Evolutionary conservation across 176 grass and related monocot species (phyloP), one percentile per base, ranked within the genome.

Genomic region (Hyparrhenia diplandra): DNA sequence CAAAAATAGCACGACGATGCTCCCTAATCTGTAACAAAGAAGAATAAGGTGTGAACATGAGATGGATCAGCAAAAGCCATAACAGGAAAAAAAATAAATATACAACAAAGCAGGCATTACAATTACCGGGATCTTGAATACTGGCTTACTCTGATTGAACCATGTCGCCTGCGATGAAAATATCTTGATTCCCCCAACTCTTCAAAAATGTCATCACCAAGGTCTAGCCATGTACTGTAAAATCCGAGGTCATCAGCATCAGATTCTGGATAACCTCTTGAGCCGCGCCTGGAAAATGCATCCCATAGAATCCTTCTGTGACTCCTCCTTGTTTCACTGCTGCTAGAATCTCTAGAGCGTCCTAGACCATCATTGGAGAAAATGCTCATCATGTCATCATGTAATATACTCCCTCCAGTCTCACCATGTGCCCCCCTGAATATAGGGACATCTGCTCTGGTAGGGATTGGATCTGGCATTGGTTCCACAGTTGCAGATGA

Each of bases 241-340:
- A 92, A 92, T 84, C 83, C 81, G 14, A 88, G 84, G 65, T 85
- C 86, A 52, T 77, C 86, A 66, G 54, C 79, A 52, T 94, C 88
- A 76, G 88, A 89, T 32, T 91, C 88, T 76, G 88, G 73, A 86
- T 84, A 74, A 82, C 88, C 87, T 93, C 93, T 83, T 69, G 85
- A 85, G 74, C 86, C 75, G 32, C 61, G 92, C 85, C 95, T 87
- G 25, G 95, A 92, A 85, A 98, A 91, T 11, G 92, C 77, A 82
- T 98, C 95, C 92, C 90, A 93, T 31, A 98, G 62, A 85, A 92
- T 73, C 79, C 90, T 98, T 85, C 95, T 91, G 85, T 85, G 80
- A 67, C 83, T 82, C 73, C 90, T 96, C 77, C 87, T 89, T 21
- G 66, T 70, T 59, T 83, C 82, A 75, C 69, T 84, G 52, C 52